These are phyloP conservation scores for Artemisia argyi DNA, from an alignment of 129 eudicot genomes.

Conservation along the genomic window DNA sequence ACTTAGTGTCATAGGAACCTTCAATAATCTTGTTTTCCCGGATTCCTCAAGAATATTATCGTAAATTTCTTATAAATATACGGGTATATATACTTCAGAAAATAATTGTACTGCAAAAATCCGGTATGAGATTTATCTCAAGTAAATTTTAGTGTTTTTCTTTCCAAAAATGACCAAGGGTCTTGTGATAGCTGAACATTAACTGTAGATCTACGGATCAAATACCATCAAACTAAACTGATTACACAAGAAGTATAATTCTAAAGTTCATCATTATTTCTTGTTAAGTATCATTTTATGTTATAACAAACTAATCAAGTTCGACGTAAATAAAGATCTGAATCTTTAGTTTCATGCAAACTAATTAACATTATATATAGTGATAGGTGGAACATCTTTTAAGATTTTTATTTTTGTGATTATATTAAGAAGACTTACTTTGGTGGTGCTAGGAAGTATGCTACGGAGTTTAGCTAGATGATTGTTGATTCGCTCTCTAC, in stretches of 20 bases:
- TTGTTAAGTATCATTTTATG: background rate
- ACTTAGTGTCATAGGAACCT: background rate
- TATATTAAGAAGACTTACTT: slow-evolving; percentile 46
- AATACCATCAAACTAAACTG: too few relatives aligned
- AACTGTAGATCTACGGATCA: too few relatives aligned
- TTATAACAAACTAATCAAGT: background rate
- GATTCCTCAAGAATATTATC: background rate
- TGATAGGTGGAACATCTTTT: background rate
- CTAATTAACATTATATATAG: background rate
- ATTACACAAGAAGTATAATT: too few relatives aligned
- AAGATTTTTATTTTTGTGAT: background rate
- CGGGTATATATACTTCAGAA: background rate
- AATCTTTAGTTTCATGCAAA: slow-evolving; percentile 6
- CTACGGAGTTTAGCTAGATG: slow-evolving; percentile 91
- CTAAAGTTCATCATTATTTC: too few relatives aligned
- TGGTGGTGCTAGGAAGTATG: slow-evolving; percentile 82
- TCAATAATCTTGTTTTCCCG: slow-evolving; percentile 7
- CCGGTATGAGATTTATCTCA: background rate
- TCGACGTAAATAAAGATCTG: background rate
- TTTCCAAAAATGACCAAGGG: background rate
- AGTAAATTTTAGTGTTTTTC: background rate
- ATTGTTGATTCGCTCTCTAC: slow-evolving; percentile 87
- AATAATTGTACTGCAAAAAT: background rate
- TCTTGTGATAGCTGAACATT: too few relatives aligned
- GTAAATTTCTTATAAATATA: background rate